A percentile compares a stretch with the other conserved stretches of the same genome.
phyloP scores from a whole-genome alignment of 169 alveolate species.

The Eimeria sp. region DNA sequence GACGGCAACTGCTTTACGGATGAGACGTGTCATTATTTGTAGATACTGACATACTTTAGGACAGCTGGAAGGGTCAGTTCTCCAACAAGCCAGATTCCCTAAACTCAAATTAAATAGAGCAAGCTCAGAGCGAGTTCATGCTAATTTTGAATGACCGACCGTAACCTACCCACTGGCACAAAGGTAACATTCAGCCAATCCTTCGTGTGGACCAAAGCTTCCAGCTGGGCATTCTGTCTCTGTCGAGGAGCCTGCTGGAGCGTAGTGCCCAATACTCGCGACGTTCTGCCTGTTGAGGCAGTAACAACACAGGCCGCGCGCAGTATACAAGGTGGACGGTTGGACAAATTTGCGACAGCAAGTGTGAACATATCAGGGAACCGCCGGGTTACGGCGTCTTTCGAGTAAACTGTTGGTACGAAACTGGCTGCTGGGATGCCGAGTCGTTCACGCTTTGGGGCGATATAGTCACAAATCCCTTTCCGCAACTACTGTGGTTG shows the following conservation, averaged over 20 bases:
- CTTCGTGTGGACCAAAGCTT: conserved; percentile 40
- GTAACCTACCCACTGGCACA: conserved; percentile 69
- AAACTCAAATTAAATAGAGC: neutral
- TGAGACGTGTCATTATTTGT: neutral
- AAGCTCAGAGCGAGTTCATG: neutral
- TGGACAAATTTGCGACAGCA: neutral
- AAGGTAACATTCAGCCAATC: conserved; percentile 65
- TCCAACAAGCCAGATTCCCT: neutral
- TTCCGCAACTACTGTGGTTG: neutral
- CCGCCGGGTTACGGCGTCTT: neutral
- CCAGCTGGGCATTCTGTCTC: conserved; percentile 60
- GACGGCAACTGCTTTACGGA: too few species aligned
- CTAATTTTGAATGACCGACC: neutral
- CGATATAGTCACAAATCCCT: neutral
- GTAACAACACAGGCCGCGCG: neutral
- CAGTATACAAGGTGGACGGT: neutral
- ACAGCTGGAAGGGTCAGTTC: neutral
- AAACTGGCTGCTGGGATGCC: neutral
- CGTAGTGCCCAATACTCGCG: conserved; percentile 38
- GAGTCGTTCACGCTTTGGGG: neutral
- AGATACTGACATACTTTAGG: too few species aligned
- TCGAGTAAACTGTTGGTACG: neutral
- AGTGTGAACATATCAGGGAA: neutral
- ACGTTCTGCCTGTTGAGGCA: conserved; percentile 31
- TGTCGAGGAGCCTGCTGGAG: conserved; percentile 50